A percentile compares a stretch with the other conserved stretches of the same genome.
phyloP scores from a whole-genome alignment of 805 yeast genomes.

The Metschnikowia bowlesiae region DNA sequence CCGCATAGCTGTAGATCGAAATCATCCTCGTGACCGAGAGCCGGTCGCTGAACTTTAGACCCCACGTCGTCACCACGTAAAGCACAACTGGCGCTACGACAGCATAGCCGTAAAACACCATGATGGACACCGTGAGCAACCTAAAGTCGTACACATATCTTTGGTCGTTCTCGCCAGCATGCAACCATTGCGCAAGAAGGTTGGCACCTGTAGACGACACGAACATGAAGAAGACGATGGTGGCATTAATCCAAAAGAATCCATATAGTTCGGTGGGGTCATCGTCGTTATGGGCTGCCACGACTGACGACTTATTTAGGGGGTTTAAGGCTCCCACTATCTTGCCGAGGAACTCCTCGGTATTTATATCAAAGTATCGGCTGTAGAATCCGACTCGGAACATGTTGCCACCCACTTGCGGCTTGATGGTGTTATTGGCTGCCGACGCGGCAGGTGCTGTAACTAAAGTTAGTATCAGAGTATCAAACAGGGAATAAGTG shows the following conservation, averaged over 20 bases:
- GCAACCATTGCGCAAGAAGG: conserved; percentile 52
- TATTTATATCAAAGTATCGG: conserved; percentile 65
- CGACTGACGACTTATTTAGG: conserved; percentile 23
- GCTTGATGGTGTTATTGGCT: background rate
- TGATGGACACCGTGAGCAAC: conserved; percentile 62
- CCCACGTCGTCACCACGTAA: conserved; percentile 49
- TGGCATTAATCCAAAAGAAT: conserved; percentile 85
- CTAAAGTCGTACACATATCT: conserved; percentile 58
- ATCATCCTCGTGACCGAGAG: conserved; percentile 57
- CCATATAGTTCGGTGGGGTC: conserved; percentile 69
- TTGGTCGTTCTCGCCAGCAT: conserved; percentile 32
- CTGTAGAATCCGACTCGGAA: conserved; percentile 49
- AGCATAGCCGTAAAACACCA: conserved; percentile 73
- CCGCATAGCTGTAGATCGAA: conserved; percentile 81
- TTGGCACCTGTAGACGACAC: conserved; percentile 70
- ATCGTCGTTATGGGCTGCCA: conserved; percentile 19
- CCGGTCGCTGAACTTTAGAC: conserved; percentile 46
- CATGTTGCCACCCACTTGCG: conserved; percentile 35
- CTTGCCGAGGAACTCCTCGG: conserved; percentile 54
- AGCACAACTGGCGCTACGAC: conserved; percentile 56
- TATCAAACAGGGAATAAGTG: too few species aligned
- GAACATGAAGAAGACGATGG: conserved; percentile 70
- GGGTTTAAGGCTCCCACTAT: conserved; percentile 59
- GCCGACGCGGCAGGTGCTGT: background rate
- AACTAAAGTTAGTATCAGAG: background rate